phyloP scores from a whole-genome alignment of 2,329 filamentous ascomycete species.

The Scedosporium apiospermum region DNA sequence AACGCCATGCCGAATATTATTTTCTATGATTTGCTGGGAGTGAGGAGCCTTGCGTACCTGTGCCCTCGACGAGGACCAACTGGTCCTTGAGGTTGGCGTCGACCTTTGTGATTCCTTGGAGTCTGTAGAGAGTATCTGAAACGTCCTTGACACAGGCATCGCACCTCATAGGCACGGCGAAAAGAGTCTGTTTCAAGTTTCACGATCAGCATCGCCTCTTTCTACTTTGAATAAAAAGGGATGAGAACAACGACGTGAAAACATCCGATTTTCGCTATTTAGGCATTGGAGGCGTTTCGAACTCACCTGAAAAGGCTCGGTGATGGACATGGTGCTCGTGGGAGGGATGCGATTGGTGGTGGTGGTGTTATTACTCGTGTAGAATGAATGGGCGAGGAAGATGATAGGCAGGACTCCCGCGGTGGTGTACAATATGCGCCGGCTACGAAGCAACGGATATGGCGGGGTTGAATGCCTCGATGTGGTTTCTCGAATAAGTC shows the following conservation, averaged over 20 bases:
- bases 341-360: not conserved
- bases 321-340: constrained; percentile 14
- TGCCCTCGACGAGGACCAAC: constrained; percentile 76
- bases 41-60: constrained; percentile 37
- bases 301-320: constrained; percentile 16
- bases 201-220: not conserved
- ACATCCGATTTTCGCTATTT: not conserved
- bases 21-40: not conserved
- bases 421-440: not conserved
- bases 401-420: not conserved
- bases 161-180: constrained; percentile 90
- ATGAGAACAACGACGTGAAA: not conserved
- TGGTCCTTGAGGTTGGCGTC: constrained; percentile 76
- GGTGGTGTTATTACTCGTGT: not conserved
- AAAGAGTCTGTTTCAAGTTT: constrained; percentile 59
- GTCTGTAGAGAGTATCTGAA: constrained; percentile 64
- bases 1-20: not conserved
- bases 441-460: not conserved
- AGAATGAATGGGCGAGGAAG: not conserved
- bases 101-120: constrained; percentile 74
- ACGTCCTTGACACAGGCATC: constrained; percentile 82
- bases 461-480: not conserved
- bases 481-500: not conserved
- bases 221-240: not conserved
- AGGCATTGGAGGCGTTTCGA: not conserved